Base-by-base conservation (phyloP, 129 eudicot species). In the Lactuca saligna region DNA sequence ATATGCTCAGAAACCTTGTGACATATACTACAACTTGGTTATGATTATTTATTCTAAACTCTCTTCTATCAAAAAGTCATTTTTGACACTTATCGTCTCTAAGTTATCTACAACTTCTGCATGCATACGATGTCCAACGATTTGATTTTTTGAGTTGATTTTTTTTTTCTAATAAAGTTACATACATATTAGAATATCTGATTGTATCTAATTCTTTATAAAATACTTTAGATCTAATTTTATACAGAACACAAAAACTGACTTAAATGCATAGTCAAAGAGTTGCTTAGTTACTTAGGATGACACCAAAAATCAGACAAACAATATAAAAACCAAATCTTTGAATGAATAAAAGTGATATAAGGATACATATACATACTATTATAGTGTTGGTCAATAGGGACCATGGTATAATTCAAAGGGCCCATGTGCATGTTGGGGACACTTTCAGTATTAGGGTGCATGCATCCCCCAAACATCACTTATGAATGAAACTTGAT, bases 401-500 rank as follows among this genome's bases (percentile, higher is more conserved):
- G 29, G 63, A 61, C 57, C 63, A 59, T 3, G 12, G 13, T 67
- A 75, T 68, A 13, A 66, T 57, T 76, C 54, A 69, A 69, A 61
- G 80, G 74, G 63, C 50, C 81, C 81, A 76, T 69, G 75, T 76
- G 75, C 65, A 69, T 69, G 15, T 58, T 66, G 59, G 63, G 37
- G 75, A 41, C 38, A 76, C 70, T 76, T 76, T 76, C 65, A 68
- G 66, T 41, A 76, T 54, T 54, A 69, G 70, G 80, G 80, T 61
- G 75, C 75, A 76, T 69, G 75, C 81, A 61, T 76, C 75, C 81
- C 71, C 75, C 70, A 69, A 61, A 69, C 71, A 69, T 69, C 59
- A 69, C 54, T 54, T 69, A 69, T 69, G 81, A 38, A 69, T 76
- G 51, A 46, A 69, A 76, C 69, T 76, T 69, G 20, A 61, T 41